These are phyloP conservation scores for Akanthomyces lecanii DNA, from an alignment of 2,329 filamentous ascomycete genomes.

Conservation along the genomic window DNA sequence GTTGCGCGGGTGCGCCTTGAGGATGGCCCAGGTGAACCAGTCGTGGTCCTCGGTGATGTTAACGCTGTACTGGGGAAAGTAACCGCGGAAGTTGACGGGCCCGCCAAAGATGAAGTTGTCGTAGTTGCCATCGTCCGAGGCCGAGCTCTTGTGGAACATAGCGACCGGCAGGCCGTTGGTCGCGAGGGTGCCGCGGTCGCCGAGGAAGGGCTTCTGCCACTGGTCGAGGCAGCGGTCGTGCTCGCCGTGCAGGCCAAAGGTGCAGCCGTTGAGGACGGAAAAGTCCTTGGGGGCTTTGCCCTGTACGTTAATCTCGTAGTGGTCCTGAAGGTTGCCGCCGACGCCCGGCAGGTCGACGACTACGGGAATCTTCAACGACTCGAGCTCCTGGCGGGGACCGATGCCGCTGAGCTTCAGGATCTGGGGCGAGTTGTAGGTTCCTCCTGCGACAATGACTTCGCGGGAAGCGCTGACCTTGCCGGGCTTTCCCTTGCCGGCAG, in stretches of 20 bases:
- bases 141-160: conserved; percentile 35
- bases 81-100: conserved; percentile 51
- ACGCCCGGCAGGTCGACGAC: conserved; percentile 54
- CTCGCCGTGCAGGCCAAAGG: conserved; percentile 26
- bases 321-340: conserved; percentile 57
- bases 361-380: conserved; percentile 37
- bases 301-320: conserved; percentile 43
- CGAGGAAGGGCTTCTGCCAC: conserved; percentile 28
- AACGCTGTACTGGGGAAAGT: conserved; percentile 51
- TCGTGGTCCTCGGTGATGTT: conserved; percentile 41
- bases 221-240: conserved; percentile 35
- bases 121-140: conserved; percentile 34
- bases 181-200: conserved; percentile 31
- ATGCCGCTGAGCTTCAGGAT: conserved; percentile 48
- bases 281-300: conserved; percentile 25
- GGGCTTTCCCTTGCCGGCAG: conserved; percentile 26
- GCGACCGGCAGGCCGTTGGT: conserved; percentile 51
- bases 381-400: conserved; percentile 39
- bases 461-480: conserved; percentile 36
- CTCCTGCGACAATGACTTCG: conserved; percentile 49
- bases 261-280: conserved; percentile 28
- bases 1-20: conserved; percentile 63
- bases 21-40: conserved; percentile 37
- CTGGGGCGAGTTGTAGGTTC: conserved; percentile 51
- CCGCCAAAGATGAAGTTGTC: conserved; percentile 54